Evolutionary conservation across 306 rosid species (phyloP), one percentile per base, ranked within the genome.

Genomic region (Canavalia gladiata): DNA sequence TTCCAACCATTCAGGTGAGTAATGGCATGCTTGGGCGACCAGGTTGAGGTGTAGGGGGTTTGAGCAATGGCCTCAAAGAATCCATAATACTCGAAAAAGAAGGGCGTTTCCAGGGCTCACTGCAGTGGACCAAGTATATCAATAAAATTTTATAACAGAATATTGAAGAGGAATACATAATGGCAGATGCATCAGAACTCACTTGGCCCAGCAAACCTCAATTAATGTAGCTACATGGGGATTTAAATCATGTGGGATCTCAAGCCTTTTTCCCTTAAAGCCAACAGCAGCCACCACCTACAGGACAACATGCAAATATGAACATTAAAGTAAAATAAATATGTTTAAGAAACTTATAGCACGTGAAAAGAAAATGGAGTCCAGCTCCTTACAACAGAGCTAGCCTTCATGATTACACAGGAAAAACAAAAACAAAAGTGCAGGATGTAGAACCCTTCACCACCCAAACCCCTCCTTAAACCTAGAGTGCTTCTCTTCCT

Each of bases 251-350:
- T 52, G 91, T 0, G 99, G 99, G 68, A 96, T 96, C 79, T 96
- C 98, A 35, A 90, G 99, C 84, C 99, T 92, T 87, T 82, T 93
- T 42, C 90, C 80, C 84, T 90, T 90, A 76, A 96, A 92, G 77
- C 93, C 99, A 88, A 96, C 99, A 78, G 99, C 99, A 75, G 97
- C 97, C 52, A 96, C 94, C 69, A 96, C 99, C 99, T 93, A 77
- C 49, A 87, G 42, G 75, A 72, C 65, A 84, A 47, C 37, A 70
- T 35, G 72, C 52, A 76, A 68, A 65, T 55, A 62, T 41, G 71
- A 84, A 71, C 18, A 63, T 12, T 63, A 49, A 30, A 76, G 64
- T 57, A 80, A 79, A 74, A 29, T 78, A 64, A 39, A 69, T 30
- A 29, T 25, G 54, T 30, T 2, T 5, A 30, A 29, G 33, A 63